Evolutionary conservation across 2,329 filamentous ascomycete genomes (phyloP), one percentile per base, ranked within the genome.

Genomic region (Aspergillus melleus): DNA sequence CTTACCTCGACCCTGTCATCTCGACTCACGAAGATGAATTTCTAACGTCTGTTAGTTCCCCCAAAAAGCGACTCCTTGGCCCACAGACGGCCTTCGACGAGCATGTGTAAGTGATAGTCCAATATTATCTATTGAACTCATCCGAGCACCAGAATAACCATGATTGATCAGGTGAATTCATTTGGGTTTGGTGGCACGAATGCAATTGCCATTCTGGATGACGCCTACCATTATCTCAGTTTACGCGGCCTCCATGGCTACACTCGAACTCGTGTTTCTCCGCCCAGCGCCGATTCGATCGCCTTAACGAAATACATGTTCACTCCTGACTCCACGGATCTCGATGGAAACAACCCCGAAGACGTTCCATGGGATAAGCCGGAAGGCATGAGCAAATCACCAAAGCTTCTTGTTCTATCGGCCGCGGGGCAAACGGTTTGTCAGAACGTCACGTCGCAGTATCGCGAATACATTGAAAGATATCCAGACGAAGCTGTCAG

Each of bases 181-280:
- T 57, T 57, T 36, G 55, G 55, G 6, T 49, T 49, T 26, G 55
- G 39, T 8, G 55, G 55, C 16, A 19, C 55, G 20, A 57, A 57
- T 19, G 24, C 55, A 3, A 36, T 52, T 46, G 55, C 24, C 19
- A 42, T 57, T 16, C 16, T 57, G 5, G 55, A 57, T 14, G 49
- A 52, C 20, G 55, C 49, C 39, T 22, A 30, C 6, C 55, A 57
- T 24, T 57, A 52, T 30, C 22, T 57, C 6, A 4, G 10, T 2
- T n/a, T 19, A 12, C 29, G 29, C 26, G 46, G 54, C 19, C 46
- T 56, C 26, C 10, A 24, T 16, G 54, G 54, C 14, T 19, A 56
- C 20, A 44, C 49, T 14, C 47, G 46, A 20, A 51, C 54, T 11
- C 29, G 24, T 6, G 22, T 16, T 24, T 26, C 19, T 24, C 51